A percentile compares a stretch with the other conserved stretches of the same genome.
phyloP scores from a whole-genome alignment of 208 protist genomes.

The Leishmania major region DNA sequence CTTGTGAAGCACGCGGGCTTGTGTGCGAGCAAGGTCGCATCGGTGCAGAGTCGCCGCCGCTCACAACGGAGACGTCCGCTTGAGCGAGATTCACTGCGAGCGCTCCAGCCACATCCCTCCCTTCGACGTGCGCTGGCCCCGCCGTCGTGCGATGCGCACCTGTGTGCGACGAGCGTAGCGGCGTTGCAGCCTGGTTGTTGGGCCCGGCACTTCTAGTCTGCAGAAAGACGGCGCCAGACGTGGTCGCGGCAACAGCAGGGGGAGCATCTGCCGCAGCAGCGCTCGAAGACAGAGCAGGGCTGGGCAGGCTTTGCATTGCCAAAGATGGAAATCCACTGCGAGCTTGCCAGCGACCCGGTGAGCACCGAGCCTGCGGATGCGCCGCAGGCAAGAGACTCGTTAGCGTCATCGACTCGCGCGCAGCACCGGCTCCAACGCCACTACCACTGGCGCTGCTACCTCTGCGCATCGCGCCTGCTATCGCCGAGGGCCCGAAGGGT shows the following conservation, averaged over 20 bases:
- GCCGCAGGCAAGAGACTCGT: background rate
- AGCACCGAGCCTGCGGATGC: slow-evolving; percentile 7
- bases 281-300: background rate
- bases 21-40: background rate
- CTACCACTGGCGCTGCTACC: background rate
- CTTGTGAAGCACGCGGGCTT: background rate
- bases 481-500: background rate
- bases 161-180: background rate
- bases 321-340: slow-evolving; percentile 3
- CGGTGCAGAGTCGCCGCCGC: background rate
- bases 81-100: background rate
- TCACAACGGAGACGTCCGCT: background rate
- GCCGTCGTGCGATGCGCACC: background rate
- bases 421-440: background rate
- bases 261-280: background rate
- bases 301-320: background rate
- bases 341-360: slow-evolving; percentile 15
- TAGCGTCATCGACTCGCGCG: background rate
- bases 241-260: background rate
- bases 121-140: background rate
- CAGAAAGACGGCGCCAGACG: background rate
- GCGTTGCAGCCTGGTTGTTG: background rate
- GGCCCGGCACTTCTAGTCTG: background rate
- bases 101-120: background rate
- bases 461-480: background rate